Conservation (phyloP, 2,329 filamentous ascomycete species). For the Rhexocercosporidium sp. region DNA sequence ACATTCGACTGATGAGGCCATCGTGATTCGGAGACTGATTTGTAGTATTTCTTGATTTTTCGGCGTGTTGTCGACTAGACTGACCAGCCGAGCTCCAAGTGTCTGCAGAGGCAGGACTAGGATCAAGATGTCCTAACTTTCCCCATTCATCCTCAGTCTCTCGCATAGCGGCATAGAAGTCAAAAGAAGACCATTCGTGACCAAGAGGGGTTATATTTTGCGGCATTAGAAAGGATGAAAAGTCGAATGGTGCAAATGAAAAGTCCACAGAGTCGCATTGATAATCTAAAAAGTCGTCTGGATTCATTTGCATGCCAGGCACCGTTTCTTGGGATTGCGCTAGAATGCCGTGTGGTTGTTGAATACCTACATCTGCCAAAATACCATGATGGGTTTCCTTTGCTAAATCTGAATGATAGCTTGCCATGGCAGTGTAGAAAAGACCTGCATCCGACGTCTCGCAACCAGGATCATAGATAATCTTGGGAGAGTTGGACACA, state of each 20-base stretch:
- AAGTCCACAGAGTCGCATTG: neutral
- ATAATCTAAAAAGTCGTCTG: neutral
- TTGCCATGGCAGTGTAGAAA: neutral
- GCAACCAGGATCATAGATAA: too few relatives aligned
- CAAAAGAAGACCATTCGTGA: conserved; percentile 34
- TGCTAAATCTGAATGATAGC: neutral
- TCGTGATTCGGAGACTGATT: neutral
- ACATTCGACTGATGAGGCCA: conserved; percentile 17
- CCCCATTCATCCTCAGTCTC: conserved; percentile 35
- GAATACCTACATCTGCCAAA: neutral
- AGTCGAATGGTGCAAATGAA: conserved; percentile 24
- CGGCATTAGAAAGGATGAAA: conserved; percentile 33
- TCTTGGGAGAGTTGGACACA: neutral
- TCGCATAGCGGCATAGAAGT: conserved; percentile 36
- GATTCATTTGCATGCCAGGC: neutral
- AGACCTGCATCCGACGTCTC: neutral
- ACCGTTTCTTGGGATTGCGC: neutral
- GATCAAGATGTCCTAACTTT: neutral
- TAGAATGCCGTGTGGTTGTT: neutral
- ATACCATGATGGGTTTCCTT: neutral
- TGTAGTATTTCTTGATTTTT: neutral
- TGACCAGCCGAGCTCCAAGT: neutral
- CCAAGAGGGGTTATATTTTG: conserved; percentile 12
- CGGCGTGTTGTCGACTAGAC: neutral
- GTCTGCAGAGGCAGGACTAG: neutral